phyloP scores from a whole-genome alignment of 768 basidiomycete genomes.

The Amylocystis lapponica region DNA sequence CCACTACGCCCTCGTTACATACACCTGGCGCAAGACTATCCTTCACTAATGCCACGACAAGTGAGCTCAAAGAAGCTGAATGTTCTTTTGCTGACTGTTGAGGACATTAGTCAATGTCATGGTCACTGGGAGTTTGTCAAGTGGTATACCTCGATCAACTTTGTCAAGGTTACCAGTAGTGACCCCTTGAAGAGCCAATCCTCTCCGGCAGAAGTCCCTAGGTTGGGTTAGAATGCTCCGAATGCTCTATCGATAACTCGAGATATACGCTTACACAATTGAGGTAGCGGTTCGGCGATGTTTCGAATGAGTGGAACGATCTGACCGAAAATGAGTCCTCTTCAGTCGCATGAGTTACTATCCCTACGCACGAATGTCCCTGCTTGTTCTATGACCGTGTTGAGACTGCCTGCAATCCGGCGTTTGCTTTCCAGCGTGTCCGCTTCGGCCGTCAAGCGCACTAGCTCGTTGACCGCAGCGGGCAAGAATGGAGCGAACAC shows the following conservation, averaged over 20 bases:
- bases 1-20: no score
- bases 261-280: conserved; percentile 54
- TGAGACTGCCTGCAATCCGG: conserved; percentile 63
- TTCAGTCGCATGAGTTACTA: not conserved
- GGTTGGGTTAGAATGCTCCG: conserved; percentile 6
- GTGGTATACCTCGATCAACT: conserved; percentile 55
- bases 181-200: conserved; percentile 70
- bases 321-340: conserved; percentile 34
- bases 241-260: not conserved
- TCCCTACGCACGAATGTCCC: conserved; percentile 28
- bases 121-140: not conserved
- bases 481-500: conserved; percentile 68
- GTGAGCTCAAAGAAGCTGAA: conserved; percentile 11
- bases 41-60: conserved; percentile 18
- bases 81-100: conserved; percentile 56
- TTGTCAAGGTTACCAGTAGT: conserved; percentile 64
- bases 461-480: conserved; percentile 53
- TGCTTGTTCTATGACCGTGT: conserved; percentile 55
- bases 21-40: conserved; percentile 21
- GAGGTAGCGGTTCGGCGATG: conserved; percentile 61
- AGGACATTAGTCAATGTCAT: conserved; percentile 2
- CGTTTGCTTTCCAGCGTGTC: conserved; percentile 75
- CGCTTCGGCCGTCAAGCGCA: conserved; percentile 66
- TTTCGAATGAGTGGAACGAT: conserved; percentile 60
- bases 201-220: conserved; percentile 65